Conservation (phyloP, 2,329 filamentous ascomycete species). For the Aspergillus carbonarius region DNA sequence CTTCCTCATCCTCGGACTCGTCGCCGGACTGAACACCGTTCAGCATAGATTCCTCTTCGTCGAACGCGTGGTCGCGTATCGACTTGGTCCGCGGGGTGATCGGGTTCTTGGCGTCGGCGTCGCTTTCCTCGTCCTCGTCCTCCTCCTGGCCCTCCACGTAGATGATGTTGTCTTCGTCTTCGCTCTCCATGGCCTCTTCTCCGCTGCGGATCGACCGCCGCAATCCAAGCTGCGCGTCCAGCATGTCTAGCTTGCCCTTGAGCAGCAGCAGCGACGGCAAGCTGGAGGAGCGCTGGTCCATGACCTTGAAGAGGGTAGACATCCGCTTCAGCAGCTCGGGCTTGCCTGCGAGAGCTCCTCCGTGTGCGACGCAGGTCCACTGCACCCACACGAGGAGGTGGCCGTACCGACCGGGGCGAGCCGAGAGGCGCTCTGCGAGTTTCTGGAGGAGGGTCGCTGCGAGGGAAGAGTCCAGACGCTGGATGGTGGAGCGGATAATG, state of each 20-base stretch:
- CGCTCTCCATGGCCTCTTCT: slow-evolving; percentile 39
- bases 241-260: slow-evolving; percentile 93
- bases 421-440: slow-evolving; percentile 81
- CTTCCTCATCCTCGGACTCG: slow-evolving; percentile 50
- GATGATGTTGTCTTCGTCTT: slow-evolving; percentile 72
- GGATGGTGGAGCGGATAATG: slow-evolving; percentile 84
- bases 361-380: slow-evolving; percentile 89
- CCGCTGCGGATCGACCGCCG: slow-evolving; percentile 66
- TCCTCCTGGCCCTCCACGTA: slow-evolving; percentile 83
- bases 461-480: slow-evolving; percentile 81
- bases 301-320: slow-evolving; percentile 75
- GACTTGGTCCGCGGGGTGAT: slow-evolving; percentile 35
- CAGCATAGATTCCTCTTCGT: slow-evolving; percentile 45
- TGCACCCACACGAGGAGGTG: slow-evolving; percentile 94
- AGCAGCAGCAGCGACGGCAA: slow-evolving; percentile 79
- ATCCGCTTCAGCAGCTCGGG: slow-evolving; percentile 79
- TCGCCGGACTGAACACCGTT: slow-evolving; percentile 39
- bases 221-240: slow-evolving; percentile 84
- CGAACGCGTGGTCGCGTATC: slow-evolving; percentile 40
- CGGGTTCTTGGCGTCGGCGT: slow-evolving; percentile 29
- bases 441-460: slow-evolving; percentile 77
- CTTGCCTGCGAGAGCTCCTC: slow-evolving; percentile 83
- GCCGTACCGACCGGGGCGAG: slow-evolving; percentile 82
- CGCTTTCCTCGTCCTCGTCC: slow-evolving; percentile 45
- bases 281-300: slow-evolving; percentile 80